Base-by-base conservation (phyloP, 2,329 filamentous ascomycete genomes). In the Alternaria dauci region DNA sequence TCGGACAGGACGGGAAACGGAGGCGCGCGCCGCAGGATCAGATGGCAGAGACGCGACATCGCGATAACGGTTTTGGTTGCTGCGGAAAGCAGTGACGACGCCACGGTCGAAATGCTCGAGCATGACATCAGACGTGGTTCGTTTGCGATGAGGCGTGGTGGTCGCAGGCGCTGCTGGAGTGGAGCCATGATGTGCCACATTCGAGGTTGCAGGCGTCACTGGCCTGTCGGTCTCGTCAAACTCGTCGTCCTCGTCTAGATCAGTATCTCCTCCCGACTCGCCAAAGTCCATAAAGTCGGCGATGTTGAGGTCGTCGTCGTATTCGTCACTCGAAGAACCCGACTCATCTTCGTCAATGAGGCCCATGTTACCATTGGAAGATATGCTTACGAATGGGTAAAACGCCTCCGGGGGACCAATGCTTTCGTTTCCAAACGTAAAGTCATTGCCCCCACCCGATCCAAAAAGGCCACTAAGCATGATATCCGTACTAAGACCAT, bases 341-440 rank as follows among this genome's bases (percentile, higher is more conserved):
- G 88, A 86, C 64, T 87, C 82, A 8, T 91, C 89, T 3, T 84
- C 81, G 47, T 81, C 81, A 38, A 81, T 81, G 16, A 82, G 77
- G 46, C 86, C 84, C 58, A 83, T 79, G 47, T 86, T 84, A 54
- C 86, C 84, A 62, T 91, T 88, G 12, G 86, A 77, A 43, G 80
- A 80, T 59, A 85, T 80, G 55, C 79, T 85, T 11, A 84, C 84
- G 55, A 89, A 88, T 5, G 90, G 87, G 70, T 91, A 93, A 76
- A 93, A 93, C 8, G 91, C 90, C 77, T 93, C 91, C 0, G 88
- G 85, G 2, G 91, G 89, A 1, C 90, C 91, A 71, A 92, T 84
- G n/a, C 88, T 84, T 71, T 91, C 88, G 5, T 86, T 87, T 65
- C 79, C 81, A 38, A 83, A 79, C 25, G 80, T 76, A 55, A 80